Evolutionary conservation across 495 filamentous ascomycete species (phyloP).

Genomic region (Penicillium canariense): DNA sequence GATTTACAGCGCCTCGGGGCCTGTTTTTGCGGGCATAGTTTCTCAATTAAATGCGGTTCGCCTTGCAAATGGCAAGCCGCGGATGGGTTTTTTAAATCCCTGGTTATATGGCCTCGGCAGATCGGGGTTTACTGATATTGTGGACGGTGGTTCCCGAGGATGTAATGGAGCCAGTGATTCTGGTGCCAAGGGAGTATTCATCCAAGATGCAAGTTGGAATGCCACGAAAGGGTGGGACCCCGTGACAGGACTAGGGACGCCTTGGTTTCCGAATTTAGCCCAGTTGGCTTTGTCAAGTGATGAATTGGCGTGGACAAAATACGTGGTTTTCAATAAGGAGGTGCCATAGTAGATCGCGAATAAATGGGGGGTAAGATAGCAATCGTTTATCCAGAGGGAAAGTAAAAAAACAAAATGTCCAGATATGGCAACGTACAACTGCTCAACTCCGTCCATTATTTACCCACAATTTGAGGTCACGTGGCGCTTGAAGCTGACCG

Average conservation of each 20-base stretch:
- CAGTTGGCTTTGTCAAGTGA: slow-evolving; percentile 10
- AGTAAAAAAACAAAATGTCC: background rate
- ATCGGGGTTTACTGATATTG: slow-evolving; percentile 56
- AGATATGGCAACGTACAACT: too few relatives aligned
- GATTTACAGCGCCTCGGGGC: slow-evolving; percentile 43
- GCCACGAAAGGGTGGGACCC: slow-evolving; percentile 36
- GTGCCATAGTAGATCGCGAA: background rate
- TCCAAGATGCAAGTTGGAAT: slow-evolving; percentile 54
- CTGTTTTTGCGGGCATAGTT: slow-evolving; percentile 54
- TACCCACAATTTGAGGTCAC: slow-evolving; percentile 7
- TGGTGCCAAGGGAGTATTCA: slow-evolving; percentile 13
- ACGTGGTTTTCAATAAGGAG: background rate
- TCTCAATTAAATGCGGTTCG: slow-evolving; percentile 59
- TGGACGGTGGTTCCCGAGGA: slow-evolving; percentile 51
- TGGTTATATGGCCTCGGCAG: slow-evolving; percentile 54
- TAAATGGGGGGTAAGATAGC: background rate
- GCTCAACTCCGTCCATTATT: background rate
- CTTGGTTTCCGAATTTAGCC: slow-evolving; percentile 20
- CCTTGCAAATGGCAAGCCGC: slow-evolving; percentile 41
- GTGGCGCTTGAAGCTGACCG: slow-evolving; percentile 25
- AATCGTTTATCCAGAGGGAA: background rate
- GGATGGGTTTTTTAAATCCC: slow-evolving; percentile 63
- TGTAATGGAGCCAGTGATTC: slow-evolving; percentile 38
- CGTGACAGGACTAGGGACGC: slow-evolving; percentile 34
- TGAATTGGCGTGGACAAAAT: background rate